Evolutionary conservation across 1,139 yeast species (phyloP), one percentile per base, ranked within the genome.

Genomic region (Dujonia santamariae): DNA sequence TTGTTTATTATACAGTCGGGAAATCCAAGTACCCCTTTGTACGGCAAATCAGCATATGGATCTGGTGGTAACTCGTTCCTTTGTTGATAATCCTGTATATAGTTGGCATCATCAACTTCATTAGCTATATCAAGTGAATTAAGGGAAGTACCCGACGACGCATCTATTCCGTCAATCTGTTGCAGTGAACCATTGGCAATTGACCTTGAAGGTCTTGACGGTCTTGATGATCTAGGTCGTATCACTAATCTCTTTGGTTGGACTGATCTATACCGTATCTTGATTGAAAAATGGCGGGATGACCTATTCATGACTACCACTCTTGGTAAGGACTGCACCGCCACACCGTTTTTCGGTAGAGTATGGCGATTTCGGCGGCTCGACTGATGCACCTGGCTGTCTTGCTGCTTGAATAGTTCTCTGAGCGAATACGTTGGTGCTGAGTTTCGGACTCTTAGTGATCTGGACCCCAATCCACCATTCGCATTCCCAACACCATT

Each of bases 1-100:
- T 70, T 61, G 39, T 65, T 64, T 3, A 86, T 83, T 31, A 65
- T 72, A 24, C 86, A 80, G 29, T 80, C 83, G 6, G 74, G 72
- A 37, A 68, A 78, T 1, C 70, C 61, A 20, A 84, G 53, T 0
- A 82, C 62, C 0, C 94, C 94, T 37, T 81, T 63, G 48, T 78
- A 85, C 0, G 92, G 92, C 28, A 78, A 41, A 40, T 27, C 30
- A 7, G 15, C 20, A 26, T n/a, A 30, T 12, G 32, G 28, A 24
- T 28, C 30, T 20, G 8, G n/a, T 25, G 27, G 27, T 25, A 7
- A 6, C 17, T 6, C n/a, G 9, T 11, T 11, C 6, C n/a, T 6
- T 22, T 22, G 13, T 11, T 14, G 9, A 11, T 22, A 22, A 14
- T 22, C 22, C 22, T 9, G 12, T 22, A 14, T 11, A 11, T 22